Evolutionary conservation across 2,329 filamentous ascomycete genomes (phyloP).

Genomic region (Fonsecaea erecta): DNA sequence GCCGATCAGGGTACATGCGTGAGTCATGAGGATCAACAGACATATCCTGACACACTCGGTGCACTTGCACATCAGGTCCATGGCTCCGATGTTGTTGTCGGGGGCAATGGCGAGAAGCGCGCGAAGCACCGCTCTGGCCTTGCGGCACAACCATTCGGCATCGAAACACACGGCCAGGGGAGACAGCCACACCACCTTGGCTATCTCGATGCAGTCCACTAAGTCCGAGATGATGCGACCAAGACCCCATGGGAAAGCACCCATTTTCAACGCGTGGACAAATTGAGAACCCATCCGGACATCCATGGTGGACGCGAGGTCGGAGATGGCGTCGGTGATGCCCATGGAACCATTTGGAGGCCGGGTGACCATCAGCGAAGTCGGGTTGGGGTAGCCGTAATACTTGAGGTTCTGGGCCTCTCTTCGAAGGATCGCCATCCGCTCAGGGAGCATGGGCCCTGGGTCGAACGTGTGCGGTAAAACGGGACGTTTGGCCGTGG

Average conservation of each 20-base stretch:
- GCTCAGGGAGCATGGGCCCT: constrained; percentile 33
- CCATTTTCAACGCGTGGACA: constrained; percentile 18
- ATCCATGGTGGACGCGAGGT: constrained; percentile 29
- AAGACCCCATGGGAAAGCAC: constrained; percentile 21
- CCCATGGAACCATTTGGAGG: constrained; percentile 22
- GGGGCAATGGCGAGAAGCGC: constrained; percentile 28
- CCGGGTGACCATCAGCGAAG: constrained; percentile 9
- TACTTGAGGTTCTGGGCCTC: constrained; percentile 25
- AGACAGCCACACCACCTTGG: constrained; percentile 35
- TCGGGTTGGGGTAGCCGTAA: constrained; percentile 24
- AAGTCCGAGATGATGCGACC: constrained; percentile 25
- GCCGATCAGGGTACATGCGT: constrained; percentile 34
- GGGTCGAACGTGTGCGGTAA: constrained; percentile 30
- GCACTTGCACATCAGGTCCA: constrained; percentile 24
- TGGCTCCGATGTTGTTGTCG: constrained; percentile 23
- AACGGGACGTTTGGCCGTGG: constrained; percentile 25
- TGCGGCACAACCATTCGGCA: constrained; percentile 35
- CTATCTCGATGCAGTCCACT: constrained; percentile 34
- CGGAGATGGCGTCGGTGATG: constrained; percentile 29
- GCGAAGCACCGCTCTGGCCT: constrained; percentile 30
- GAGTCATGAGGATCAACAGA: constrained; percentile 32
- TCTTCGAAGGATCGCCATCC: constrained; percentile 29
- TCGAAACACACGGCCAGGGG: constrained; percentile 34
- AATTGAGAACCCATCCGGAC: constrained; percentile 32
- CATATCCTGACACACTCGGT: constrained; percentile 24